Conservation (phyloP, 2,329 filamentous ascomycete species). For the Geosmithia putterillii region DNA sequence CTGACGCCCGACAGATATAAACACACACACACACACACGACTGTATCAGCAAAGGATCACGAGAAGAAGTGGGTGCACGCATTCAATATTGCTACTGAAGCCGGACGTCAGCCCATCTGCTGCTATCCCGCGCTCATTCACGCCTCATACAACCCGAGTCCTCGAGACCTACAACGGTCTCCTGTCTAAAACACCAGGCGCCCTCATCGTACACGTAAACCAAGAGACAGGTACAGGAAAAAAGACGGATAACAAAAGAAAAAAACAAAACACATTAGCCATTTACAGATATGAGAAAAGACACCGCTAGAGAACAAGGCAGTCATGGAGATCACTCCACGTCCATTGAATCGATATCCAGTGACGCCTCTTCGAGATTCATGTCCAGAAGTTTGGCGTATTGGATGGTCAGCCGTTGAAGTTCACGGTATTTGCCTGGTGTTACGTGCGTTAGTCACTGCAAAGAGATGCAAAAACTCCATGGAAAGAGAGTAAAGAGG, state of each 20-base stretch:
- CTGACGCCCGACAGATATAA: too few species aligned
- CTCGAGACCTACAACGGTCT: too few species aligned
- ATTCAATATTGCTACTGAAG: too few species aligned
- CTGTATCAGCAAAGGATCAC: too few species aligned
- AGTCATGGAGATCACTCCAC: slow-evolving; percentile 16
- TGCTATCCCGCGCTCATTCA: too few species aligned
- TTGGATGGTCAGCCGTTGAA: slow-evolving; percentile 88
- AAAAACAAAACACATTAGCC: neutral
- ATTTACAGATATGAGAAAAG: too few species aligned
- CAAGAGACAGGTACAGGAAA: neutral
- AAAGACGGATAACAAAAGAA: neutral
- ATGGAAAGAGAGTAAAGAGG: neutral
- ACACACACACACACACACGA: too few species aligned
- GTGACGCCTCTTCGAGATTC: slow-evolving; percentile 30
- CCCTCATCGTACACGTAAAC: neutral
- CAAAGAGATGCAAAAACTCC: too few species aligned
- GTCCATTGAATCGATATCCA: slow-evolving; percentile 30
- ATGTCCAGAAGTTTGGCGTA: slow-evolving; percentile 76
- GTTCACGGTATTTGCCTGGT: slow-evolving; percentile 83
- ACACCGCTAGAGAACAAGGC: neutral
- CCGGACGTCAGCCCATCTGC: too few species aligned
- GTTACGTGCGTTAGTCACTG: slow-evolving; percentile 15
- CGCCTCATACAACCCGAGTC: too few species aligned
- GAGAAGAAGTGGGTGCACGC: too few species aligned
- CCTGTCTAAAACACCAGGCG: neutral